Evolutionary conservation across 2,329 filamentous ascomycete species (phyloP), one percentile per base, ranked within the genome.

Genomic region (Colletotrichum coccodes): DNA sequence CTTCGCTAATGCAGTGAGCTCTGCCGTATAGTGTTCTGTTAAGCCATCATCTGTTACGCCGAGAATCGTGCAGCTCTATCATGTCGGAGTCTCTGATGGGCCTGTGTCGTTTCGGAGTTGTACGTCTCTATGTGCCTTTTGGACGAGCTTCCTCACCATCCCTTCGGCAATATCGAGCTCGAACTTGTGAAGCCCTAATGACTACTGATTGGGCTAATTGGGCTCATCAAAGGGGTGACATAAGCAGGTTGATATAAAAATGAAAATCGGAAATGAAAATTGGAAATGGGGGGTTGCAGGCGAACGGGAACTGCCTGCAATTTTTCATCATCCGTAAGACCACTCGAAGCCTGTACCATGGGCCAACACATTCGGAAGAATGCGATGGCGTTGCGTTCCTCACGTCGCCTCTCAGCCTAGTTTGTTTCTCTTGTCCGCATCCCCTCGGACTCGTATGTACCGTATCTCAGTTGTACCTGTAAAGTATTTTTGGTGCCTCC

Each of bases 401-500:
- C 16, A 6, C n/a, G 7, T 44, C 16, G 4, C n/a, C n/a, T 44
- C 46, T 64, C 42, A 44, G 52, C 61, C 26, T 64, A 44, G 44
- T 40, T 34, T 52, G 26, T 53, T 64, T 59, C 38, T 42, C 32
- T 59, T 64, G 54, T 59, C 62, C 8, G 47, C 16, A 59, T 64
- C 62, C 61, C 50, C 61, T 50, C 42, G 14, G 60, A 63, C n/a
- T 47, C 28, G 9, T 12, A 23, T 64, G 23, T 58, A 34, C 34
- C 9, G 21, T 64, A 14, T 61, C 47, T 61, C 28, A 64, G 36
- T 44, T 38, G 26, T 44, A 50, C 26, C 44, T 52, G n/a, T 53
- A n/a, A 56, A 61, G 14, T 53, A 6, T n/a, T 59, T 36, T 59
- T 64, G 34, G 11, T 64, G 34, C 53, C 53, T 64, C 53, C 54